Conservation (phyloP, 2,329 filamentous ascomycete genomes). For the Aspergillus tamarii region DNA sequence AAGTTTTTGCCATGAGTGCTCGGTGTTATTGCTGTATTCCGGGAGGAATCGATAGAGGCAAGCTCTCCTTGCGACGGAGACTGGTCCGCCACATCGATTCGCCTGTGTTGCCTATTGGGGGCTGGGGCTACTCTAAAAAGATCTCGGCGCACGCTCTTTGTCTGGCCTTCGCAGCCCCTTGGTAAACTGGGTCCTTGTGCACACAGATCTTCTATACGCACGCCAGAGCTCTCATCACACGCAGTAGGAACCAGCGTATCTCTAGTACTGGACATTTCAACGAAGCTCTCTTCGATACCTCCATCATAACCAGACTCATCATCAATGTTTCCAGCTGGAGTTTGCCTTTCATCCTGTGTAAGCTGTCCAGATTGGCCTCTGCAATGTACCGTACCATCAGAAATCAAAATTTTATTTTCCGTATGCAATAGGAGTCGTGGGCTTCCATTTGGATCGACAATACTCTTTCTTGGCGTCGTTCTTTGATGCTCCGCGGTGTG, state of each 20-base stretch:
- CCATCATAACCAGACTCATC: conserved; percentile 16
- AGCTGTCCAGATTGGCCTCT: background rate
- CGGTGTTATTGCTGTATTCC: background rate
- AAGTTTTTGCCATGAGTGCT: background rate
- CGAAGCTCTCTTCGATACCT: conserved; percentile 4
- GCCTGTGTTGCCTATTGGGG: background rate
- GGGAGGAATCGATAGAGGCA: background rate
- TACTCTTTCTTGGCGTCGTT: conserved; percentile 19
- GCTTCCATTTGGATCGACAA: conserved; percentile 44
- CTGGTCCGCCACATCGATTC: background rate
- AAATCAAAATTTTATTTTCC: background rate
- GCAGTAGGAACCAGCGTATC: no score
- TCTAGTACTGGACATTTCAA: background rate
- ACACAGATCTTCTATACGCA: no score
- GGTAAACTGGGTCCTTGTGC: background rate
- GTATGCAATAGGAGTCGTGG: conserved; percentile 28
- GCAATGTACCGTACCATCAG: background rate
- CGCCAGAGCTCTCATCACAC: background rate
- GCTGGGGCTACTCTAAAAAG: background rate
- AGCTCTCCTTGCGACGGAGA: background rate
- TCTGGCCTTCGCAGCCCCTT: background rate
- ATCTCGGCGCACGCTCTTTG: no score
- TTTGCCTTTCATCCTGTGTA: background rate
- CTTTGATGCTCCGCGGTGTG: background rate
- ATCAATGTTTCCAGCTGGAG: background rate